Evolutionary conservation across 164 flowering plant species (phyloP).

Genomic region (Magnolia sinica): DNA sequence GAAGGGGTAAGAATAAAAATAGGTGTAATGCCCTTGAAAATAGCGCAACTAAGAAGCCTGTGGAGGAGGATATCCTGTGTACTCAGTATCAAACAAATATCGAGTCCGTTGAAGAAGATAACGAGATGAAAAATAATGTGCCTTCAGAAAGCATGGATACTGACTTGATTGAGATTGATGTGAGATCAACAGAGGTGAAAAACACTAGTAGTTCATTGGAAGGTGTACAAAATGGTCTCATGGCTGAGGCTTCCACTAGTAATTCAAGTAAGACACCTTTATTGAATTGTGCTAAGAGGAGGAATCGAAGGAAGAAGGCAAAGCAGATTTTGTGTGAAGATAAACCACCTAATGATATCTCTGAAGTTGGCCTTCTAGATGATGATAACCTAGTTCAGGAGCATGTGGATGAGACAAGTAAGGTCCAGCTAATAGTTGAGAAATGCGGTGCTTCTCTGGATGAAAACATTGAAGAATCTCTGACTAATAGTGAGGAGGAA

Average conservation of each 20-base stretch:
- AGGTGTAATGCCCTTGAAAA: slow-evolving; percentile 1
- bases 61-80: slow-evolving; percentile 1
- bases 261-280: not conserved
- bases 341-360: not conserved
- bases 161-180: not conserved
- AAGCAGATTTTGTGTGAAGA: not conserved
- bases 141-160: not conserved
- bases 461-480: not conserved
- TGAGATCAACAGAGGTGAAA: not conserved
- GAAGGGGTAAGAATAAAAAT: slow-evolving; percentile 6
- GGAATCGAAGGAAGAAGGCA: not conserved
- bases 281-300: not conserved
- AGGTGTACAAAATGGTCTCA: not conserved
- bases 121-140: not conserved
- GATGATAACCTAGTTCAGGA: not conserved
- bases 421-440: not conserved
- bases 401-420: not conserved
- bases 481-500: not conserved
- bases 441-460: not conserved
- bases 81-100: not conserved
- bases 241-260: not conserved
- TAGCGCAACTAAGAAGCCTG: not conserved
- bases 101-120: not conserved
- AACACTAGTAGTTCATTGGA: not conserved
- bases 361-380: not conserved